Conservation (phyloP, 352 stramenopile genomes). For the Globisporangium irregulare region DNA sequence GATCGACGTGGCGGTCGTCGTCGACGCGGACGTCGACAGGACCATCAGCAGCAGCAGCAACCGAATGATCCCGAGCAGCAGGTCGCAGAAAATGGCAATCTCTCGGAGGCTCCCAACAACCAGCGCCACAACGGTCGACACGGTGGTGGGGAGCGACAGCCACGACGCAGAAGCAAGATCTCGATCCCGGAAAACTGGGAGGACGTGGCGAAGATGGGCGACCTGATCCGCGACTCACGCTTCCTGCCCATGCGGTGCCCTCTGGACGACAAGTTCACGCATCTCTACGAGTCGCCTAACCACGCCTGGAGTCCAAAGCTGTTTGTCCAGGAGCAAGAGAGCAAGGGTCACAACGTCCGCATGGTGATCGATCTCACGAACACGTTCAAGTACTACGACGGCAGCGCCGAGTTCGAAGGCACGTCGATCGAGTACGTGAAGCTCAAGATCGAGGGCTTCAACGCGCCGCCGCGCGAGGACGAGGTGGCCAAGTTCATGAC, state of each 20-base stretch:
- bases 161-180: slow-evolving; percentile 20
- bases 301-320: slow-evolving; percentile 57
- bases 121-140: not conserved
- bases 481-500: slow-evolving; percentile 58
- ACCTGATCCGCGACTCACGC: slow-evolving; percentile 42
- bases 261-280: slow-evolving; percentile 62
- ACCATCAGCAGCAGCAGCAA: not conserved
- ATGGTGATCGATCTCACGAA: slow-evolving; percentile 84
- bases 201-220: slow-evolving; percentile 75
- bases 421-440: slow-evolving; percentile 68
- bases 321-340: slow-evolving; percentile 49
- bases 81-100: slow-evolving; percentile 2
- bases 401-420: slow-evolving; percentile 40
- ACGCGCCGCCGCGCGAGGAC: slow-evolving; percentile 35
- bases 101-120: not conserved
- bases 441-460: slow-evolving; percentile 74
- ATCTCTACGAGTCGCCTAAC: slow-evolving; percentile 30
- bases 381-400: slow-evolving; percentile 84
- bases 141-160: not conserved
- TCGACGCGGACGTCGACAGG: not conserved
- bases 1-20: slow-evolving; percentile 4
- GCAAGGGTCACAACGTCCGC: slow-evolving; percentile 40
- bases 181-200: slow-evolving; percentile 77
- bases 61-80: not conserved
- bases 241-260: slow-evolving; percentile 73